Evolutionary conservation across 164 flowering plant species (phyloP), one percentile per base, ranked within the genome.

Genomic region (Magnolia changhungtana): DNA sequence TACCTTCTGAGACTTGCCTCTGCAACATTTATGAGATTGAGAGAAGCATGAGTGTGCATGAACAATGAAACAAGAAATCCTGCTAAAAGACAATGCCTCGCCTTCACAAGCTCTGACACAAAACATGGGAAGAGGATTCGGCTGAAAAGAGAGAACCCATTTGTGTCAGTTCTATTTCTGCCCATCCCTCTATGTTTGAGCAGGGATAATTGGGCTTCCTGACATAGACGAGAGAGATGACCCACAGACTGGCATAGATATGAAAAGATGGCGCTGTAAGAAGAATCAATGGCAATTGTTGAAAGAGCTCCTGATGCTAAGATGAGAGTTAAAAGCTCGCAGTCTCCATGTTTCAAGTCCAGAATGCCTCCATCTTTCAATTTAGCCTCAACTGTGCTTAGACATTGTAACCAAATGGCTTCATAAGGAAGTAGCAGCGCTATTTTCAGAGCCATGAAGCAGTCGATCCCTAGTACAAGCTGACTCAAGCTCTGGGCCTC

Each of bases 71-170:
- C 89, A 11, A 96, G 78, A 75, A 92, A 84, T 55, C 96, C 98
- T 2, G 98, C 99, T 19, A 93, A 81, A 51, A 96, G 74, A 52
- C 81, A 87, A 81, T 92, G 96, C 74, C 85, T 89, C 2, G 90
- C 86, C 83, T 84, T 88, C 82, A 94, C 93, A 73, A 94, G 95
- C 86, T 92, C 97, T 21, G 93, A 80, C 64, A 94, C 77, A 72
- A 93, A 91, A 77, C 82, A 81, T 0, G 99, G 99, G 75, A 94
- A 88, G 11, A 91, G 77, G 68, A 88, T 64, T 75, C 74, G 83
- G 55, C 81, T 78, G 72, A 94, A 93, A 49, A 87, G 80, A 19
- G 79, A 61, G 77, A 75, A 49, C 14, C 63, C 75, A 31, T 71
- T 74, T 50, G 72, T 81, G 0, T 71, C 50, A 4, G 73, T 69